phyloP scores from a whole-genome alignment of 352 stramenopile species.

The Pythium myriotylum region DNA sequence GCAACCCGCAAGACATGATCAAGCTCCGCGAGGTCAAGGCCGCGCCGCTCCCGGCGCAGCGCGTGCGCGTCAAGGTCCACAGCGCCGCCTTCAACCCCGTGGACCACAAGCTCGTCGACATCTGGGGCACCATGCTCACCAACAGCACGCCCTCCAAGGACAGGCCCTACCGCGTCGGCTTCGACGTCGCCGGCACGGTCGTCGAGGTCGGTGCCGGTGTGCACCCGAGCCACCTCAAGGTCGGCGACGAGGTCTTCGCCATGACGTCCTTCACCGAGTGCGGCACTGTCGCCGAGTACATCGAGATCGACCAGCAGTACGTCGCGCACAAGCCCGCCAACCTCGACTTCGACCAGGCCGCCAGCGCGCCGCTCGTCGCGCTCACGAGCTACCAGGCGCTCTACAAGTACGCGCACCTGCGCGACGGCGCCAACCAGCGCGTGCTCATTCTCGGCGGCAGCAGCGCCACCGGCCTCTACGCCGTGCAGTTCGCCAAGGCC shows the following conservation, averaged over 20 bases:
- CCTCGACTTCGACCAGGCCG: conserved; percentile 39
- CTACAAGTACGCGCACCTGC: conserved; percentile 10
- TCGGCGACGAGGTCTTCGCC: conserved; percentile 19
- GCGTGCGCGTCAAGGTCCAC: too few species aligned
- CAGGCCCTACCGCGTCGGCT: conserved; percentile 7
- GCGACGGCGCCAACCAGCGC: not conserved
- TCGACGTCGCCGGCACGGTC: conserved; percentile 4
- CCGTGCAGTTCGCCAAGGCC: conserved; percentile 13
- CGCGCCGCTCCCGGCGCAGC: too few species aligned
- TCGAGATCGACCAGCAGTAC: conserved; percentile 27
- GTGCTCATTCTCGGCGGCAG: conserved; percentile 41
- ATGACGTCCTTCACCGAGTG: conserved; percentile 11
- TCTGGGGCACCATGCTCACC: not conserved
- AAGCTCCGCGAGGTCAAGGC: too few species aligned
- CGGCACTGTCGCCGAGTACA: conserved; percentile 40
- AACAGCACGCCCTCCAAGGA: not conserved
- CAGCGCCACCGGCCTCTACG: conserved; percentile 37
- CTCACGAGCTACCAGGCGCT: conserved; percentile 43
- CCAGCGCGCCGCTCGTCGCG: conserved; percentile 26
- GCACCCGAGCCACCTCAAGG: not conserved
- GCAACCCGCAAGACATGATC: too few species aligned
- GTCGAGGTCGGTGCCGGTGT: not conserved
- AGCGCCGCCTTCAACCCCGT: conserved; percentile 6
- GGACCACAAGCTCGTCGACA: conserved; percentile 1
- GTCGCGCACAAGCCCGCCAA: conserved; percentile 43